Conservation (phyloP, 164 flowering plant species). For the Stephania cephalantha region DNA sequence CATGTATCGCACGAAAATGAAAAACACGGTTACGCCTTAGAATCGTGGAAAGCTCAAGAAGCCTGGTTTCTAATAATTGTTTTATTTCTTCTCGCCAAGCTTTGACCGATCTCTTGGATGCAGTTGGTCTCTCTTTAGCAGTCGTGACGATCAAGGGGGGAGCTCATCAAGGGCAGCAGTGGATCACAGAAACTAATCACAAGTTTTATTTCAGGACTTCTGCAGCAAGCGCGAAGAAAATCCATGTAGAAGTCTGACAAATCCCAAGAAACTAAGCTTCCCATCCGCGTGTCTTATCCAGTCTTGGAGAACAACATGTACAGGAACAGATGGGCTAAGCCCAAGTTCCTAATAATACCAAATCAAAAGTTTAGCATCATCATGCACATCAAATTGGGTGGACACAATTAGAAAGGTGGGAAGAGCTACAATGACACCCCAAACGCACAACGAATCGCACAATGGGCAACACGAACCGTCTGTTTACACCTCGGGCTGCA, state of each 20-base stretch:
- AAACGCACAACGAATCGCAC: no score
- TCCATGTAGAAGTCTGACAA: conserved; percentile 80
- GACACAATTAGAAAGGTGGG: not conserved
- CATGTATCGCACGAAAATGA: not conserved
- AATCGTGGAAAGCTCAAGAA: not conserved
- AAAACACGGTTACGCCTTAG: conserved; percentile 3
- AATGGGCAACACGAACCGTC: no score
- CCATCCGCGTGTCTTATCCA: conserved; percentile 95
- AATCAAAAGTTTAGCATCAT: not conserved
- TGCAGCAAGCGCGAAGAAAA: conserved; percentile 67
- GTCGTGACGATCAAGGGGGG: not conserved
- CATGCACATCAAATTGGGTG: not conserved
- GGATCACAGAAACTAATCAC: not conserved
- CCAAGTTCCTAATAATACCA: conserved; percentile 70
- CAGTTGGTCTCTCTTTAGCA: not conserved
- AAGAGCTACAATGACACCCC: no score
- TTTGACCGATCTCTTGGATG: not conserved
- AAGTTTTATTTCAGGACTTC: conserved; percentile 33
- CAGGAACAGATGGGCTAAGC: conserved; percentile 81
- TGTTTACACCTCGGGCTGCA: no score
- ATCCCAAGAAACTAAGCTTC: conserved; percentile 89
- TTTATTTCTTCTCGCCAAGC: not conserved
- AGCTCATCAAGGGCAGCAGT: not conserved
- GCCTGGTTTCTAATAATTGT: not conserved
- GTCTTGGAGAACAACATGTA: conserved; percentile 90